Evolutionary conservation across 495 filamentous ascomycete genomes (phyloP).

Genomic region (Trichoderma virens): DNA sequence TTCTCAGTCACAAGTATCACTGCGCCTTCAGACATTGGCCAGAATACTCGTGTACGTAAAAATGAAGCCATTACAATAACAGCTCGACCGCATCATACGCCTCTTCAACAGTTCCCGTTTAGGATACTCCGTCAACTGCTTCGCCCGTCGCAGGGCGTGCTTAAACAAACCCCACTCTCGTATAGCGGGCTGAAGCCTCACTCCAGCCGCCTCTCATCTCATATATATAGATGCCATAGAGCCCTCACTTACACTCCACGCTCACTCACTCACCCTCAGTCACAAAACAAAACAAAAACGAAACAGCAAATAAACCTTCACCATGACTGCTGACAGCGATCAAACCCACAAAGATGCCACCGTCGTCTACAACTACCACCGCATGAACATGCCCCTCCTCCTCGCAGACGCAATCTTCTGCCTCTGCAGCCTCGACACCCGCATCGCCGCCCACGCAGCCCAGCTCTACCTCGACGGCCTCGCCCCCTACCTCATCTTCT

Average conservation of each 20-base stretch:
- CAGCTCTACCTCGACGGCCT: constrained; percentile 25
- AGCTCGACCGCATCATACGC: not conserved
- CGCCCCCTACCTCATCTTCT: constrained; percentile 29
- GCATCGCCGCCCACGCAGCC: constrained; percentile 28
- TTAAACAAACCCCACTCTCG: no score
- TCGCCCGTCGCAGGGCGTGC: not conserved
- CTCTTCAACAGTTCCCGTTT: not conserved
- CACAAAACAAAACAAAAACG: not conserved
- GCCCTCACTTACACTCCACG: not conserved
- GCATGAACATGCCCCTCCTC: constrained; percentile 20
- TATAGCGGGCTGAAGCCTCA: no score
- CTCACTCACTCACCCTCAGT: not conserved
- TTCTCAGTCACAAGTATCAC: not conserved
- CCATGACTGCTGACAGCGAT: not conserved
- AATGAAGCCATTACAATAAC: not conserved
- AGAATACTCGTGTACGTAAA: not conserved
- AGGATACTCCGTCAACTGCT: not conserved
- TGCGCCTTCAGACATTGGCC: not conserved
- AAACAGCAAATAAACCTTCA: not conserved
- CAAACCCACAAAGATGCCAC: constrained; percentile 19
- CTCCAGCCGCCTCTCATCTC: no score
- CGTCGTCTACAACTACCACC: constrained; percentile 33
- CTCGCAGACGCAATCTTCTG: constrained; percentile 28
- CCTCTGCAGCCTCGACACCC: constrained; percentile 32
- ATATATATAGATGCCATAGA: not conserved